Conservation (phyloP, 116 monocot genomes). For the Iris pallida region DNA sequence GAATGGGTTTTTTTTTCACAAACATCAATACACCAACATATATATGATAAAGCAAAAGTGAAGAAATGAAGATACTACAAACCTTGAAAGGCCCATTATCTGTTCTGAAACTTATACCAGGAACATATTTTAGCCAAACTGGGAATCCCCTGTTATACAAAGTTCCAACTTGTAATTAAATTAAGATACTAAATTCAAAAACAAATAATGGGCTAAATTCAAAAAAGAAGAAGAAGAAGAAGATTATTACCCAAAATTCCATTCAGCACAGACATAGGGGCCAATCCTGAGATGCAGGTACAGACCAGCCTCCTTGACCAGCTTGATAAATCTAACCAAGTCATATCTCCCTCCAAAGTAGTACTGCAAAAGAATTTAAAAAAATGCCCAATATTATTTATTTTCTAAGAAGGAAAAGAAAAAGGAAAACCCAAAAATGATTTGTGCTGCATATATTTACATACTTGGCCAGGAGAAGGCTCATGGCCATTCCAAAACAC, state of each 20-base stretch:
- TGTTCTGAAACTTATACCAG: constrained; percentile 91
- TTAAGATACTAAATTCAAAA: constrained; percentile 1
- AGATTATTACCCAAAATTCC: constrained; percentile 86
- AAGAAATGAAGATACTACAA: neutral
- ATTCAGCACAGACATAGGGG: constrained; percentile 90
- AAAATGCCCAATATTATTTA: neutral
- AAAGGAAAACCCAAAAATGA: neutral
- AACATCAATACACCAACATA: neutral
- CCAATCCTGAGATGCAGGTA: constrained; percentile 86
- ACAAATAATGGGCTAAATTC: neutral
- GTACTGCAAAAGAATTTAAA: constrained; percentile 47
- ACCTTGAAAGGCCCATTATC: constrained; percentile 97
- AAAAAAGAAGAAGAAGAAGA: neutral
- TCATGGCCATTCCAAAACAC: constrained; percentile 95
- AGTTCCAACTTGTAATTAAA: neutral
- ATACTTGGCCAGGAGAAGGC: constrained; percentile 73
- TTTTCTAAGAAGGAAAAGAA: neutral
- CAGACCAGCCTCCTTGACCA: constrained; percentile 82
- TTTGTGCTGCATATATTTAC: neutral
- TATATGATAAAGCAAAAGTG: neutral
- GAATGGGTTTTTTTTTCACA: neutral
- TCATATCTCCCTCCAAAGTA: constrained; percentile 81
- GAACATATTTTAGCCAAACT: constrained; percentile 96
- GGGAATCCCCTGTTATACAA: constrained; percentile 74
- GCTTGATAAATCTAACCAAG: constrained; percentile 72